A percentile compares a stretch with the other conserved stretches of the same genome.
phyloP scores from a whole-genome alignment of 164 flowering plant genomes.

The Annona cherimola region DNA sequence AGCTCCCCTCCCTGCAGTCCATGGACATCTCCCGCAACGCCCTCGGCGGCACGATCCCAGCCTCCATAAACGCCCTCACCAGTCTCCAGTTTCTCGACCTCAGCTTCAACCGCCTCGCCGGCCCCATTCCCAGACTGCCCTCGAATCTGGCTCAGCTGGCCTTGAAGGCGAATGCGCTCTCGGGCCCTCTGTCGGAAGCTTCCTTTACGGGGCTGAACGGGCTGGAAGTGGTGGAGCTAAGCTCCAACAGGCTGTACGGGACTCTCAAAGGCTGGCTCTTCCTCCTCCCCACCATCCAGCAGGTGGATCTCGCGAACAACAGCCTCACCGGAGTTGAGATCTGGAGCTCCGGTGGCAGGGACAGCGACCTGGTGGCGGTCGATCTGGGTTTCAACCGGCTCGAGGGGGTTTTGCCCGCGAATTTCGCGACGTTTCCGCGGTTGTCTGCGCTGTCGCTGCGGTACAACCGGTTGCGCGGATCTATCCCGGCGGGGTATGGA shows the following conservation, averaged over 20 bases:
- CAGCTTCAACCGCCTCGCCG: conserved; percentile 65
- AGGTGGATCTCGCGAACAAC: conserved; percentile 66
- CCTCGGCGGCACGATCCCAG: conserved; percentile 53
- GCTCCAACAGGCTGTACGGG: conserved; percentile 56
- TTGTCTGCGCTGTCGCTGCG: conserved; percentile 61
- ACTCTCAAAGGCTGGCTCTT: conserved; percentile 53
- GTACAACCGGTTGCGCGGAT: conserved; percentile 59
- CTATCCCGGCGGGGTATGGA: conserved; percentile 58
- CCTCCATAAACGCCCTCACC: conserved; percentile 22
- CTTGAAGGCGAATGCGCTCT: conserved; percentile 42
- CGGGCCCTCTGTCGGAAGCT: conserved; percentile 37
- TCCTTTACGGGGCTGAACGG: conserved; percentile 42
- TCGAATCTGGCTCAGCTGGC: conserved; percentile 46
- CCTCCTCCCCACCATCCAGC: conserved; percentile 56
- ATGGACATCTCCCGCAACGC: conserved; percentile 60
- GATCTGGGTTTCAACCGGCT: conserved; percentile 73
- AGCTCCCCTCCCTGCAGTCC: conserved; percentile 36
- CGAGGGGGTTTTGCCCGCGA: conserved; percentile 44
- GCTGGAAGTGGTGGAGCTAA: conserved; percentile 65
- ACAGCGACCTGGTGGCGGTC: conserved; percentile 59
- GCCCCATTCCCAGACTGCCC: conserved; percentile 64
- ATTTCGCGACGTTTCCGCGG: conserved; percentile 39
- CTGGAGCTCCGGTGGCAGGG: conserved; percentile 21
- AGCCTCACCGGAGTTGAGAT: conserved; percentile 52
- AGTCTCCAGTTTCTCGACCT: conserved; percentile 50